Evolutionary conservation across 108 stramenopile genomes (phyloP), one percentile per base, ranked within the genome.

Genomic region (Heterococcus sp.): DNA sequence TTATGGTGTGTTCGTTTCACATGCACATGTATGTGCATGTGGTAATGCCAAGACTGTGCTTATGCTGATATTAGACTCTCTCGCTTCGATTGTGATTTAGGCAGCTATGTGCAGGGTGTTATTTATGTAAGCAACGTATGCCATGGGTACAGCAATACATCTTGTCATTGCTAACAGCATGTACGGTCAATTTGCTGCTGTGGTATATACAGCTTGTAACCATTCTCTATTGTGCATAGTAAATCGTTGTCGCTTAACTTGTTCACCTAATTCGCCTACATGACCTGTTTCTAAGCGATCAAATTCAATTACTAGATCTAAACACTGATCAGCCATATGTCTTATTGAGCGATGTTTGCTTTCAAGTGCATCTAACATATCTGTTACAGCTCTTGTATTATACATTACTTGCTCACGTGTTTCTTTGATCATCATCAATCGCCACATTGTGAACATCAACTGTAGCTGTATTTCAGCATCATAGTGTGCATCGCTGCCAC

Each of bases 391-490:
- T 3, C 3, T 4, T 33, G 71, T 72, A 37, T 8, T 5, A 3
- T 82, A 72, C 8, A 82, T 72, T 11, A 78, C 81, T 72, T 83
- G 40, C 14, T 81, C 78, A 34, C 80, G 69, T 3, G 75, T 84
- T 40, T 75, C 35, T 32, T 76, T 72, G 26, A 65, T 66, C 40
- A 65, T 77, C 31, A 78, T 29, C 1, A 84, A 68, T 80, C 71
- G 74, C 73, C 87, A 58, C 70, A 88, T 84, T 14, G 85, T 65
- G 36, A 73, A 35, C 32, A 90, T 75, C 1, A 86, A 72, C 86
- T 90, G 90, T 72, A 89, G 83, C 4, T 74, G 71, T n/a, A 90
- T 75, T 76, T 90, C 89, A 29, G 64, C 72, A 69, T 90, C 88
- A 8, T 69, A 64, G 26, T 65, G 34, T 67, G 88, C 86, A 64